A percentile compares a stretch with the other conserved stretches of the same genome.
These are phyloP conservation scores for Moelleriella libera DNA, from an alignment of 2,329 filamentous ascomycete species.

Conservation along the genomic window DNA sequence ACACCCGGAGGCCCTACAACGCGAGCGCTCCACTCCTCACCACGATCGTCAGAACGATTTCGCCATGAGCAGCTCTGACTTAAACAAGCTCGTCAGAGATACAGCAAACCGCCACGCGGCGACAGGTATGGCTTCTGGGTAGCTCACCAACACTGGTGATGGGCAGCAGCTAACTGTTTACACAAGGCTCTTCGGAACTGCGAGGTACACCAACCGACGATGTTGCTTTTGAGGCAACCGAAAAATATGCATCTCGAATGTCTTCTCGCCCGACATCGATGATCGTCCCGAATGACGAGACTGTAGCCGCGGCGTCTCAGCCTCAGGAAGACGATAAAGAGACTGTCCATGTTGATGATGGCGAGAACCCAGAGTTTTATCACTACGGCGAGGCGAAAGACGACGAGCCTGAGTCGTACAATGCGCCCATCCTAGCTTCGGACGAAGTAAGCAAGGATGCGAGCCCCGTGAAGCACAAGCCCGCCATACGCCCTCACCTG, in stretches of 20 bases:
- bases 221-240: conserved; percentile 73
- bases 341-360: conserved; percentile 17
- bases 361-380: conserved; percentile 21
- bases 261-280: conserved; percentile 39
- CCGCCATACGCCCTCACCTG: conserved; percentile 65
- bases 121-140: conserved; percentile 10
- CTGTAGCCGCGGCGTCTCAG: conserved; percentile 9
- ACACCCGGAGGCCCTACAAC: conserved; percentile 68
- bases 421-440: conserved; percentile 71
- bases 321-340: conserved; percentile 19
- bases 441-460: conserved; percentile 74
- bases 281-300: conserved; percentile 16
- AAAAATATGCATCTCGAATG: conserved; percentile 69
- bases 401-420: conserved; percentile 34
- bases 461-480: conserved; percentile 53
- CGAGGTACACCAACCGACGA: conserved; percentile 77
- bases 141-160: too few relatives aligned
- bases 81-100: conserved; percentile 78
- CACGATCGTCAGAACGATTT: conserved; percentile 52
- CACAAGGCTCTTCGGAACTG: conserved; percentile 46
- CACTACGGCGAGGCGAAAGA: conserved; percentile 20
- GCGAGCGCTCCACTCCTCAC: conserved; percentile 49
- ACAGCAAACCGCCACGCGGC: conserved; percentile 42
- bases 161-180: neutral
- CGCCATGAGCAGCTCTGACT: conserved; percentile 75